Conservation (phyloP, 2,329 filamentous ascomycete species). For the Lachnellula willkommii region DNA sequence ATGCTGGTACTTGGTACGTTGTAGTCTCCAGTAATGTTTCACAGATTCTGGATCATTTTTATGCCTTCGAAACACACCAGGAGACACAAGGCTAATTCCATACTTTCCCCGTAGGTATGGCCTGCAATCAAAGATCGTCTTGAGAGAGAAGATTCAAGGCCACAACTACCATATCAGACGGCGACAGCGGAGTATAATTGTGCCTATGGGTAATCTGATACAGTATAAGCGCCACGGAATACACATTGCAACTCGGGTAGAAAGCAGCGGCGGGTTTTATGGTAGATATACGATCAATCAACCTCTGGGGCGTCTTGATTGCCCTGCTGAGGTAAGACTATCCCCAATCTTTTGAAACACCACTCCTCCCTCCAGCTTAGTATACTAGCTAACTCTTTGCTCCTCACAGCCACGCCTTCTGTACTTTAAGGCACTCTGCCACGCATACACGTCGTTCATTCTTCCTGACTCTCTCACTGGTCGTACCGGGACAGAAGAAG, state of each 20-base stretch:
- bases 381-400: no score
- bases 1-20: conserved; percentile 55
- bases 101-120: conserved; percentile 24
- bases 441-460: conserved; percentile 55
- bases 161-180: neutral
- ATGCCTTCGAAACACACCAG: no score
- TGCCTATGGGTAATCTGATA: conserved; percentile 41
- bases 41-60: no score
- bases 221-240: conserved; percentile 29
- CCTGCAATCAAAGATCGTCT: conserved; percentile 51
- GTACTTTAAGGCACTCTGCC: conserved; percentile 52
- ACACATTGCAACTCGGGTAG: conserved; percentile 41
- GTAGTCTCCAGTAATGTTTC: neutral
- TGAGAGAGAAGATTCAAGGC: conserved; percentile 36
- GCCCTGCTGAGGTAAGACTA: conserved; percentile 42
- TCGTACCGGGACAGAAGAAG: conserved; percentile 57
- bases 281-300: conserved; percentile 49
- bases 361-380: no score
- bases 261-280: conserved; percentile 35
- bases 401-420: conserved; percentile 38
- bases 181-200: conserved; percentile 45
- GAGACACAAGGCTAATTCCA: no score
- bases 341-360: no score
- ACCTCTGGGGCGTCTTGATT: conserved; percentile 50
- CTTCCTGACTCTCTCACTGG: conserved; percentile 53